phyloP scores from a whole-genome alignment of 2,329 filamentous ascomycete species.

The Phialemonium atrogriseum region DNA sequence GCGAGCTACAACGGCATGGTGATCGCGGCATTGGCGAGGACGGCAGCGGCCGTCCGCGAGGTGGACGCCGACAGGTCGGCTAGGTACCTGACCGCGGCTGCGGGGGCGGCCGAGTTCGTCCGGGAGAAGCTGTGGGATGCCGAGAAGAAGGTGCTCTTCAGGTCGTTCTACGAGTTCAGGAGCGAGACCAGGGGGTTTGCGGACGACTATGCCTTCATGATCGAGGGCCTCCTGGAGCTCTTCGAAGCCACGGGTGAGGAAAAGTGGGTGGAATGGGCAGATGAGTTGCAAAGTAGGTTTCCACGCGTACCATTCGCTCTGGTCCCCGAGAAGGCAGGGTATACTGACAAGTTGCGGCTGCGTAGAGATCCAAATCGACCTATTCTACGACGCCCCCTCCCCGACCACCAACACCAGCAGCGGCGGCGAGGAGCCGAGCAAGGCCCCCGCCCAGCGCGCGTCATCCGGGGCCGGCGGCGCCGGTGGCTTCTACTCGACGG shows the following conservation, averaged over 20 bases:
- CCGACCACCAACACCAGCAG: no score
- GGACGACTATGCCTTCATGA: slow-evolving; percentile 90
- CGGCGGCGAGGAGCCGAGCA: no score
- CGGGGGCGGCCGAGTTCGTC: slow-evolving; percentile 64
- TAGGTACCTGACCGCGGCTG: slow-evolving; percentile 57
- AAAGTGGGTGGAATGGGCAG: slow-evolving; percentile 69
- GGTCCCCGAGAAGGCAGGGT: neutral
- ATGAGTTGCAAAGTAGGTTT: slow-evolving; percentile 62
- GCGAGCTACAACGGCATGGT: slow-evolving; percentile 84
- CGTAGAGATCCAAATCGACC: slow-evolving; percentile 60
- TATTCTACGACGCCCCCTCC: slow-evolving; percentile 63
- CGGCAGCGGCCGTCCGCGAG: slow-evolving; percentile 57
- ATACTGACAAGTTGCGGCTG: slow-evolving; percentile 8
- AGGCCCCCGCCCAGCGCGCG: no score
- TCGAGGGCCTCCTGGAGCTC: slow-evolving; percentile 72
- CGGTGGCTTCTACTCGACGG: slow-evolving; percentile 70
- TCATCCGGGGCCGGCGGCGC: no score
- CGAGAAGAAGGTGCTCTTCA: slow-evolving; percentile 53
- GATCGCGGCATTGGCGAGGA: slow-evolving; percentile 72
- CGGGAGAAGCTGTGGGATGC: slow-evolving; percentile 64
- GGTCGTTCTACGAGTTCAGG: slow-evolving; percentile 61
- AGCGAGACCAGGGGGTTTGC: slow-evolving; percentile 68
- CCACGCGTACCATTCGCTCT: slow-evolving; percentile 1
- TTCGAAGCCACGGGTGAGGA: slow-evolving; percentile 77
- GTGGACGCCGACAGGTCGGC: slow-evolving; percentile 49